A percentile compares a stretch with the other conserved stretches of the same genome.
These are phyloP conservation scores for Gastrolobium villosum DNA, from an alignment of 306 rosid species.

Conservation along the genomic window DNA sequence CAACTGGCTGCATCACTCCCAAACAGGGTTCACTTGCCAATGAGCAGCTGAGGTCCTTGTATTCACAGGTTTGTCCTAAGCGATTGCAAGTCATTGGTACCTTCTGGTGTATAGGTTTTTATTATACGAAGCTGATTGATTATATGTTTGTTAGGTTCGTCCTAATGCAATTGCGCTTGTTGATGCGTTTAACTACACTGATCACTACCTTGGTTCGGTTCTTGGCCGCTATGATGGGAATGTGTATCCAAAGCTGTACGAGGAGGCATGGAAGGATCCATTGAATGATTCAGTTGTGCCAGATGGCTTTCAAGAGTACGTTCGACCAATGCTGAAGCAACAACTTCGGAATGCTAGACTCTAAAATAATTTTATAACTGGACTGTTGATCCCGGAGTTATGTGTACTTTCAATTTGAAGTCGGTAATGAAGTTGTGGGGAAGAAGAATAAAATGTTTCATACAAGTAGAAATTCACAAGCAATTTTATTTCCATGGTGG, in stretches of 20 bases:
- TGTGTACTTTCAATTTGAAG: slow-evolving; percentile 23
- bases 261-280: slow-evolving; percentile 99
- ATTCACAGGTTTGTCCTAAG: slow-evolving; percentile 77
- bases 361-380: slow-evolving; percentile 45
- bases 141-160: slow-evolving; percentile 70
- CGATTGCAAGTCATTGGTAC: background rate
- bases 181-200: slow-evolving; percentile 89
- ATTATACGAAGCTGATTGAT: slow-evolving; percentile 34
- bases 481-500: slow-evolving; percentile 17
- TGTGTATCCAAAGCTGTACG: slow-evolving; percentile 91
- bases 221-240: slow-evolving; percentile 93
- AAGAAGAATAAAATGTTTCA: slow-evolving; percentile 36
- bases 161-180: slow-evolving; percentile 89
- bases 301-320: slow-evolving; percentile 82
- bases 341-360: slow-evolving; percentile 95
- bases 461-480: slow-evolving; percentile 7
- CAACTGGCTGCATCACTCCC: slow-evolving; percentile 83
- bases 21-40: slow-evolving; percentile 85
- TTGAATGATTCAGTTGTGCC: slow-evolving; percentile 87
- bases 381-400: background rate
- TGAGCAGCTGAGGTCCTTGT: slow-evolving; percentile 84
- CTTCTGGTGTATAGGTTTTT: slow-evolving; percentile 39
- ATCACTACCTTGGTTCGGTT: slow-evolving; percentile 88
- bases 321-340: slow-evolving; percentile 88
- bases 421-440: slow-evolving; percentile 22